Evolutionary conservation across 2,329 filamentous ascomycete genomes (phyloP), one percentile per base, ranked within the genome.

Genomic region (Exophiala sideris): DNA sequence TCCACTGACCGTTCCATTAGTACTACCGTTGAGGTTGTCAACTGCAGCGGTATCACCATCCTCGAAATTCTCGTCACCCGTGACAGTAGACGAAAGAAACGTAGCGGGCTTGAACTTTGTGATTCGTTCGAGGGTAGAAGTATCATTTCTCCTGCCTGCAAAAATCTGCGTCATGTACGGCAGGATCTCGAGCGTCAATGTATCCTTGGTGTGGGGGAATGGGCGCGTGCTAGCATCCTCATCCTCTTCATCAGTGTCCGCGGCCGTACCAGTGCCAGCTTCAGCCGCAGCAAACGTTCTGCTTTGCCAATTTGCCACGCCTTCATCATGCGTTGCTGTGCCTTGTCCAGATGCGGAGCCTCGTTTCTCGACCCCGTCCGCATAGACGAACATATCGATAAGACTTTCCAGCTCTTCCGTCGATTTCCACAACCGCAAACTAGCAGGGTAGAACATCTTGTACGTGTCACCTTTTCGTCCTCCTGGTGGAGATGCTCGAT

Each of bases 371-470:
- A 50, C n/a, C 1, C 52, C 69, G 39, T 83, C 80, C 2, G 82
- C 81, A 50, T 78, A 79, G 34, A 86, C 78, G 79, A 87, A 89
- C 52, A 86, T 66, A 53, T 90, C 87, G 1, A 95, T 74, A 1
- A 89, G 69, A 0, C 82, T 84, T 57, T 89, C 86, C 5, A 92
- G 79, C 67, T 96, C 91, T 67, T 97, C 91, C 59, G 83, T 87
- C 51, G 84, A 81, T 56, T 86, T 81, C 90, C 91, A 96, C 9
- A 96, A 71, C 63, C 90, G 90, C 39, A 95, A 74, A 51, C 87
- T 90, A 0, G 85, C 85, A 0, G 94, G 94, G 66, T 94, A 99
- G 62, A 91, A 95, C 89, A 99, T 96, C 66, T 88, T 91, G 73
- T 85, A 86, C 0, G 87, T 81, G 65, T 91, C 88, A 55, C 62